phyloP scores from a whole-genome alignment of 208 protist species.

The Trypanosoma scelopori region DNA sequence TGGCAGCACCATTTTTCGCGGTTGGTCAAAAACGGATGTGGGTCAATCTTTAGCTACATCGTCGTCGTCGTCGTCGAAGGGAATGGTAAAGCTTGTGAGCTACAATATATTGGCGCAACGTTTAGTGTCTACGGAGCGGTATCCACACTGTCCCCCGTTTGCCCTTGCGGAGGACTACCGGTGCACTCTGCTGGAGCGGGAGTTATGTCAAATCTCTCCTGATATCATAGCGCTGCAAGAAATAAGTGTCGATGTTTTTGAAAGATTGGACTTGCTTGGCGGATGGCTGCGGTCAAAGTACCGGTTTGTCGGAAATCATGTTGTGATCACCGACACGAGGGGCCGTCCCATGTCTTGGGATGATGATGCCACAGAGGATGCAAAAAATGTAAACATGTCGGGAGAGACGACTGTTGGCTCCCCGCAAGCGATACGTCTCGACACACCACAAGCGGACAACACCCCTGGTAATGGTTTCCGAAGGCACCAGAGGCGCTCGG shows the following conservation, averaged over 20 bases:
- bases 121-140: constrained; percentile 71
- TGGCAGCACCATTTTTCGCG: constrained; percentile 33
- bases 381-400: not conserved
- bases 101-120: constrained; percentile 85
- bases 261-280: constrained; percentile 46
- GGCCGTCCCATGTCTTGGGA: constrained; percentile 41
- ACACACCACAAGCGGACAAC: not conserved
- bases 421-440: not conserved
- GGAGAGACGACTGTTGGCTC: not conserved
- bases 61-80: not conserved
- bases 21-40: constrained; percentile 58
- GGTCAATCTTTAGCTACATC: not conserved
- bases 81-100: constrained; percentile 52
- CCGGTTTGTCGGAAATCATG: constrained; percentile 60
- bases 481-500: constrained; percentile 29
- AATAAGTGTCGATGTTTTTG: constrained; percentile 76
- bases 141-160: constrained; percentile 55
- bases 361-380: not conserved
- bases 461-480: not conserved
- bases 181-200: constrained; percentile 56
- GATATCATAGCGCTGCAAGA: constrained; percentile 76
- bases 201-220: constrained; percentile 44
- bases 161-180: constrained; percentile 79
- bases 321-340: constrained; percentile 63
- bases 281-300: constrained; percentile 44